Conservation (phyloP, 345 rosid genomes). For the Diplotaxis tenuifolia region DNA sequence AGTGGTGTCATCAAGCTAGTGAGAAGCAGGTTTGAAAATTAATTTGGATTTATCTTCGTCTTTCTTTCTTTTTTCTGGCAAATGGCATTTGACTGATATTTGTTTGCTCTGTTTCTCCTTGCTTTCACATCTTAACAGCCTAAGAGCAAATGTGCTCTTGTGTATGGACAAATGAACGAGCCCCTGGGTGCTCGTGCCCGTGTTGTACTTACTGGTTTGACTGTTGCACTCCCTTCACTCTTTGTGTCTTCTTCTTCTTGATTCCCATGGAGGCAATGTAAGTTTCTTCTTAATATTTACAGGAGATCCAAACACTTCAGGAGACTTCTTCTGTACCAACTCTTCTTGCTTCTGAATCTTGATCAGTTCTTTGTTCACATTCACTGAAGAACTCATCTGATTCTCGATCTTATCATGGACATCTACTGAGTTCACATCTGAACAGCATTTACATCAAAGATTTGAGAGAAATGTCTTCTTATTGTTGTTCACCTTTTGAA, state of each 20-base stretch:
- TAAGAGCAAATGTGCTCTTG: constrained; percentile 96
- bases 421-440: constrained; percentile 57
- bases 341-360: too few relatives aligned
- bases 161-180: constrained; percentile 99
- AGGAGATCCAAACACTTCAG: constrained; percentile 65
- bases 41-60: background rate
- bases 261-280: constrained; percentile 45
- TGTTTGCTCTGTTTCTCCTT: background rate
- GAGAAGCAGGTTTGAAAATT: constrained; percentile 76
- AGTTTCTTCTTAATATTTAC: constrained; percentile 40
- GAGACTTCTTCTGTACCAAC: constrained; percentile 43
- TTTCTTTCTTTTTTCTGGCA: background rate
- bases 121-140: constrained; percentile 38
- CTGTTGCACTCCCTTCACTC: constrained; percentile 65
- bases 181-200: constrained; percentile 99
- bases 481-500: constrained; percentile 28
- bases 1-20: constrained; percentile 99
- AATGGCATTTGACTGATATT: background rate
- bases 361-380: constrained; percentile 22
- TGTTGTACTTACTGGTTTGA: constrained; percentile 96
- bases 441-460: constrained; percentile 68
- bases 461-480: constrained; percentile 54
- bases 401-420: constrained; percentile 30
- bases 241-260: constrained; percentile 34
- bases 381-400: constrained; percentile 8